Percentiles rank a stretch among this genome's conserved stretches.
Evolutionary conservation across 106 monocot genomes (phyloP).

Genomic region (Cymbidium sinense): DNA sequence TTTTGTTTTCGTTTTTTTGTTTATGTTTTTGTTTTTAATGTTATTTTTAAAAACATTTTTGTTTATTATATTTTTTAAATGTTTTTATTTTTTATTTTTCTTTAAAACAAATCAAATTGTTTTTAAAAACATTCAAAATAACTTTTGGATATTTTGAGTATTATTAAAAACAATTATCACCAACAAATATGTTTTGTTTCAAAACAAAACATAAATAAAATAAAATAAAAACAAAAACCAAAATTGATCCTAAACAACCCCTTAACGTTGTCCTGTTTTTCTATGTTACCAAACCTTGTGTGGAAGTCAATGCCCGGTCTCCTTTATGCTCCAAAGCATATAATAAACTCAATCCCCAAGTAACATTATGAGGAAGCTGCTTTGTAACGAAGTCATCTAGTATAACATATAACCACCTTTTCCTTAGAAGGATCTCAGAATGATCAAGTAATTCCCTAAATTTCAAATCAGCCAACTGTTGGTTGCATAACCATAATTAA

Average conservation of each 20-base stretch:
- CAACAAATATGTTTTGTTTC: too few species aligned
- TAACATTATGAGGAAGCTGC: constrained; percentile 96
- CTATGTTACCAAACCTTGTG: constrained; percentile 55
- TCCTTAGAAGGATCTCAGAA: constrained; percentile 58
- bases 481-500: constrained; percentile 9
- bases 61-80: too few species aligned
- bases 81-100: too few species aligned
- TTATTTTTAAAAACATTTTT: too few species aligned
- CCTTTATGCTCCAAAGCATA: constrained; percentile 97
- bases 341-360: constrained; percentile 94
- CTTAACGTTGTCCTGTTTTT: background rate
- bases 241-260: too few species aligned
- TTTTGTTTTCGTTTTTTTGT: too few species aligned
- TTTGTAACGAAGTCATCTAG: constrained; percentile 94
- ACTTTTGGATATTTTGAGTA: too few species aligned
- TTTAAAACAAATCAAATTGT: too few species aligned
- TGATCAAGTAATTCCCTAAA: constrained; percentile 80
- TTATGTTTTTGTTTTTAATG: too few species aligned
- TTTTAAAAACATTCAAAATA: too few species aligned
- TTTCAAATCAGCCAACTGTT: constrained; percentile 79
- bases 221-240: background rate
- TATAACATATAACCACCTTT: constrained; percentile 88
- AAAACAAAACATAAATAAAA: too few species aligned
- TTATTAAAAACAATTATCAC: too few species aligned
- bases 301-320: constrained; percentile 76